A percentile compares a stretch with the other conserved stretches of the same genome.
These are phyloP conservation scores for Hortaea sp. DNA, from an alignment of 2,329 filamentous ascomycete genomes.

Conservation along the genomic window DNA sequence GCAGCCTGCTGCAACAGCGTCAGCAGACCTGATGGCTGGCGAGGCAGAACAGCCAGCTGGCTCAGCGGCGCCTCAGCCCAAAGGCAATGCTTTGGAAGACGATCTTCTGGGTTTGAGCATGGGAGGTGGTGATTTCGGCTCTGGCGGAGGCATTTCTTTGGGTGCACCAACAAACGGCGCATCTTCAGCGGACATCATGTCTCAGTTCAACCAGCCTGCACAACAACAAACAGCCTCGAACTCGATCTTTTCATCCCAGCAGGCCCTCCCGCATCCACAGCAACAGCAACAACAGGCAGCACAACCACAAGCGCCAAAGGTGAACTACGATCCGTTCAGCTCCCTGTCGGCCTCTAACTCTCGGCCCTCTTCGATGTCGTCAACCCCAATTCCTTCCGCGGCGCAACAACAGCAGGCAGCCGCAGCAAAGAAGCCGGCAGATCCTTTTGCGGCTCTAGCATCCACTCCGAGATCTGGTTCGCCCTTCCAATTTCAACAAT, in stretches of 20 bases:
- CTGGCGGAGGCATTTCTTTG: constrained; percentile 72
- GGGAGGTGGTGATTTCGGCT: constrained; percentile 58
- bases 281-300: constrained; percentile 32
- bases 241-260: constrained; percentile 20
- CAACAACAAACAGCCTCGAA: constrained; percentile 16
- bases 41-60: background rate
- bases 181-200: constrained; percentile 22
- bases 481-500: constrained; percentile 40
- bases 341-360: constrained; percentile 27
- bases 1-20: constrained; percentile 27
- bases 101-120: constrained; percentile 85
- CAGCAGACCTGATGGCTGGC: constrained; percentile 18
- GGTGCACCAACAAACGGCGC: constrained; percentile 40
- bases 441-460: constrained; percentile 52
- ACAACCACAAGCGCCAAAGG: constrained; percentile 10
- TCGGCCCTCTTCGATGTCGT: constrained; percentile 35
- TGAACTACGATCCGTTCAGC: constrained; percentile 49
- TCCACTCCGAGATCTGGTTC: constrained; percentile 42
- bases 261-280: constrained; percentile 20
- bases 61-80: constrained; percentile 12
- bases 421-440: constrained; percentile 30
- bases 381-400: constrained; percentile 35
- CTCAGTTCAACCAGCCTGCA: constrained; percentile 21
- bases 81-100: constrained; percentile 63
- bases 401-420: constrained; percentile 13